phyloP scores from a whole-genome alignment of 1,139 yeast species.

The Yamadazyma atlantica region DNA sequence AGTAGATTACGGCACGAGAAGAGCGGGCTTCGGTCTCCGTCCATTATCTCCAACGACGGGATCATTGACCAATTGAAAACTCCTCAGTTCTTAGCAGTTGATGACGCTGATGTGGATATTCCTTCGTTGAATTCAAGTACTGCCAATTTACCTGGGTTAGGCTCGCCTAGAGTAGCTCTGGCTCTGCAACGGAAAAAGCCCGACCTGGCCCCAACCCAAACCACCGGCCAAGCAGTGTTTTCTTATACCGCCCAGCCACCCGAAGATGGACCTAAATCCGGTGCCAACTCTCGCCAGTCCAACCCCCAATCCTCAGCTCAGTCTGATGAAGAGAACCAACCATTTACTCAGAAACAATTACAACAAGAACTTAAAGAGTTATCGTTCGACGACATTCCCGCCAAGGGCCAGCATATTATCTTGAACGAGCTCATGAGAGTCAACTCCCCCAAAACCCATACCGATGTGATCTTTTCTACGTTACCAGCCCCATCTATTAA shows the following conservation, averaged over 20 bases:
- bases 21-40: constrained; percentile 23
- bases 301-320: constrained; percentile 1
- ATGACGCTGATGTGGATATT: constrained; percentile 22
- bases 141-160: constrained; percentile 8
- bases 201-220: not conserved
- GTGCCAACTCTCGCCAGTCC: not conserved
- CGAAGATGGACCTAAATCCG: not conserved
- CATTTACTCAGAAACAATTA: constrained; percentile 31
- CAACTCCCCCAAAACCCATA: constrained; percentile 55
- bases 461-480: constrained; percentile 80
- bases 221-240: constrained; percentile 4
- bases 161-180: constrained; percentile 5
- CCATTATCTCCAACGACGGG: constrained; percentile 39
- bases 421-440: constrained; percentile 77
- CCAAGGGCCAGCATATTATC: constrained; percentile 86
- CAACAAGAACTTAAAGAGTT: constrained; percentile 41
- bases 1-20: constrained; percentile 9
- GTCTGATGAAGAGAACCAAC: not conserved
- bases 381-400: constrained; percentile 83
- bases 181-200: not conserved
- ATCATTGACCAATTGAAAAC: constrained; percentile 37
- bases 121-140: constrained; percentile 18
- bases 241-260: constrained; percentile 2
- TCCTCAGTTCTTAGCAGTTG: constrained; percentile 34
- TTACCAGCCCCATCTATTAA: constrained; percentile 86